These are phyloP conservation scores for Neurospora tetrasperma DNA, from an alignment of 495 filamentous ascomycete genomes.

Conservation along the genomic window DNA sequence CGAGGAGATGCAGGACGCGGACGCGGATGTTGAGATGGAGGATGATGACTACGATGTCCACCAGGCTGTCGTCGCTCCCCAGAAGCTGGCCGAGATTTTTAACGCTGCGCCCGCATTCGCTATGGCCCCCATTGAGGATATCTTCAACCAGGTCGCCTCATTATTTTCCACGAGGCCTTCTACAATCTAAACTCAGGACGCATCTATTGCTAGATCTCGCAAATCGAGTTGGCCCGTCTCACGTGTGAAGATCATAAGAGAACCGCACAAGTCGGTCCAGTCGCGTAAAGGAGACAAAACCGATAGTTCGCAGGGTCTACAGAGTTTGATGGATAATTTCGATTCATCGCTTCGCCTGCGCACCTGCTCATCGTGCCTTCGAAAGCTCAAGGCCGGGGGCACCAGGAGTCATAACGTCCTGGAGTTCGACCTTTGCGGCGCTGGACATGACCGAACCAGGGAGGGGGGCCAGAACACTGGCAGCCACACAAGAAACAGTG, in stretches of 20 bases:
- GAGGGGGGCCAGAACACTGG: not conserved
- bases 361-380: not conserved
- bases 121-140: constrained; percentile 63
- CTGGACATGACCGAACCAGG: not conserved
- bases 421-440: constrained; percentile 6
- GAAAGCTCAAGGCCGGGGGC: not conserved
- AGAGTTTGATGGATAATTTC: not conserved
- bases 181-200: not conserved
- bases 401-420: not conserved
- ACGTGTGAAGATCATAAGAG: not conserved
- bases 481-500: not conserved
- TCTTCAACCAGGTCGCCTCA: constrained; percentile 65
- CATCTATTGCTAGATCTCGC: not conserved
- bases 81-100: constrained; percentile 64
- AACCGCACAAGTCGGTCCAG: not conserved
- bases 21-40: constrained; percentile 26
- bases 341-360: not conserved
- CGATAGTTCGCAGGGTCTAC: not conserved
- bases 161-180: constrained; percentile 43
- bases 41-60: constrained; percentile 30
- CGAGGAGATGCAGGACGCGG: constrained; percentile 30
- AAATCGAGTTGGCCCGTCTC: not conserved
- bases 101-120: constrained; percentile 62
- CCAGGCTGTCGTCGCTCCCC: constrained; percentile 46
- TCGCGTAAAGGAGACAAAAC: not conserved